Evolutionary conservation across 306 rosid species (phyloP).

Genomic region (Ceratonia siliqua): DNA sequence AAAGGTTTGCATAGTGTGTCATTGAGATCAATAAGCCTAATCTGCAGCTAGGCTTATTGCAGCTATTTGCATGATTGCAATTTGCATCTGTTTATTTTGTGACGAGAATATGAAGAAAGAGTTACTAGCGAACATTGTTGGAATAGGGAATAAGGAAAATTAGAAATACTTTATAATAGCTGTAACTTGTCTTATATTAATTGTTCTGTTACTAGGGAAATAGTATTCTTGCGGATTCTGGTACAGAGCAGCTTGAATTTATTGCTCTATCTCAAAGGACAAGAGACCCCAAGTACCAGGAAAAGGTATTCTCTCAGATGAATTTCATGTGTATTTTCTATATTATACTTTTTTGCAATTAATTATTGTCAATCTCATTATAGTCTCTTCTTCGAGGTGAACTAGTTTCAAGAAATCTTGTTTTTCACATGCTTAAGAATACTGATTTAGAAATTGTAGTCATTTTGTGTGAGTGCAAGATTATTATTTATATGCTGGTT

Average conservation of each 20-base stretch:
- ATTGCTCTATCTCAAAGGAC: conserved; percentile 95
- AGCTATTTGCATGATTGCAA: conserved; percentile 15
- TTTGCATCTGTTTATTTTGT: conserved; percentile 21
- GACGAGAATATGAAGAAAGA: neutral
- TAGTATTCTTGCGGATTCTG: conserved; percentile 94
- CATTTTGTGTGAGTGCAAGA: conserved; percentile 1
- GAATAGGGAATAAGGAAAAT: conserved; percentile 8
- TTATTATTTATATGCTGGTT: conserved; percentile 29
- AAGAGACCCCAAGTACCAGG: conserved; percentile 81
- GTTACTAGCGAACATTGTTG: neutral
- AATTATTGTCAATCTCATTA: conserved; percentile 18
- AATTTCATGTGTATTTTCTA: neutral
- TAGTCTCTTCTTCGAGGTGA: conserved; percentile 19
- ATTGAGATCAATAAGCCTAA: neutral
- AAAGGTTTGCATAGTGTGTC: neutral
- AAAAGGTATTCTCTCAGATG: conserved; percentile 51
- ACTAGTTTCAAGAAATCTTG: neutral
- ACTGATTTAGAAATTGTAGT: neutral
- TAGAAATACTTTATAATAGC: neutral
- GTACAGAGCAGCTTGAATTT: conserved; percentile 97
- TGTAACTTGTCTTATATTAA: neutral
- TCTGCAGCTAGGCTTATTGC: conserved; percentile 23
- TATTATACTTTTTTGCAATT: neutral
- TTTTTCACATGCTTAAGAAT: conserved; percentile 8
- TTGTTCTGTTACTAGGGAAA: conserved; percentile 64